phyloP scores from a whole-genome alignment of 257 asterid species.

The Buddleja alternifolia region DNA sequence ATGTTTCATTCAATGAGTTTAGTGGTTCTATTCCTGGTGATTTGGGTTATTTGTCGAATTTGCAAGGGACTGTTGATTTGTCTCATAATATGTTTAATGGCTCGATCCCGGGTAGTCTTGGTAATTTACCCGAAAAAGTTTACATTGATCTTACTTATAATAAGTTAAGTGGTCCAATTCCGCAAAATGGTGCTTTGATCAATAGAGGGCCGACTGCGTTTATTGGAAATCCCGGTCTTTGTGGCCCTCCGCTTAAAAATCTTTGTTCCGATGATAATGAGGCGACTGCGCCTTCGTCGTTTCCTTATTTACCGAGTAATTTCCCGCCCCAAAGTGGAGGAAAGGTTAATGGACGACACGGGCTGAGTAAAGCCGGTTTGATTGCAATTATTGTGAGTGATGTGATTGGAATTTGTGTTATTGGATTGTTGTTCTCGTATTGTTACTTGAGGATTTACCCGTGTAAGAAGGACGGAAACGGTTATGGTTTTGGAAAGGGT shows the following conservation, averaged over 20 bases:
- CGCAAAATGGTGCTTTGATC: constrained; percentile 81
- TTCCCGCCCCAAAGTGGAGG: constrained; percentile 47
- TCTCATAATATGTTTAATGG: constrained; percentile 78
- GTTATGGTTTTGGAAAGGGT: constrained; percentile 61
- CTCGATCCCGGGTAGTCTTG: constrained; percentile 74
- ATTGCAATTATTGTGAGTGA: constrained; percentile 72
- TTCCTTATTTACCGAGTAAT: constrained; percentile 67
- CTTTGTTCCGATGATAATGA: constrained; percentile 56
- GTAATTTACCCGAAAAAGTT: constrained; percentile 86
- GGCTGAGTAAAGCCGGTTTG: constrained; percentile 60
- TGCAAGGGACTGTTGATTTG: constrained; percentile 77
- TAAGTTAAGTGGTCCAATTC: constrained; percentile 79
- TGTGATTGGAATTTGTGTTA: constrained; percentile 70
- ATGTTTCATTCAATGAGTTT: constrained; percentile 65
- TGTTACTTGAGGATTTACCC: constrained; percentile 63
- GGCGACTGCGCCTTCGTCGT: constrained; percentile 56
- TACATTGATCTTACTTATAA: constrained; percentile 83
- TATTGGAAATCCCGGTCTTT: constrained; percentile 77
- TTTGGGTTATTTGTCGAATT: constrained; percentile 63
- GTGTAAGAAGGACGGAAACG: constrained; percentile 46
- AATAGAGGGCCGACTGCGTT: constrained; percentile 97
- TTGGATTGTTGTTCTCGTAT: constrained; percentile 73
- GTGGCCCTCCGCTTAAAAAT: constrained; percentile 86
- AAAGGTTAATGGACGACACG: constrained; percentile 40
- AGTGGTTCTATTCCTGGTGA: constrained; percentile 70